These are phyloP conservation scores for Citrus glauca DNA, from an alignment of 345 rosid genomes.

Conservation along the genomic window DNA sequence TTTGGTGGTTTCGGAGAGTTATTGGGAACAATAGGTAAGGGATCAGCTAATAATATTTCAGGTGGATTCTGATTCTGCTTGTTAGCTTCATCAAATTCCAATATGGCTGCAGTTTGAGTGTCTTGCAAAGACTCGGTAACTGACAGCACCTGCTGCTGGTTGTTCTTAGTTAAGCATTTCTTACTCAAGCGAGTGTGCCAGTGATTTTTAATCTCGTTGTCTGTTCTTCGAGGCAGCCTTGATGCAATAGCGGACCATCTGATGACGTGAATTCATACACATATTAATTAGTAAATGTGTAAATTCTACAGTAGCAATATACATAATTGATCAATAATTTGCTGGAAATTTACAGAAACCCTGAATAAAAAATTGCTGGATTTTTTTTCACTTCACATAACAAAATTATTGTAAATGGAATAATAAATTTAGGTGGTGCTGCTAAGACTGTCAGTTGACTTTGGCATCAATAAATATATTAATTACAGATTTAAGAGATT, in stretches of 20 bases:
- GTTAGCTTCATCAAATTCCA: background rate
- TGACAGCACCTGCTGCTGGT: constrained; percentile 2
- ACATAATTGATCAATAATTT: too few relatives aligned
- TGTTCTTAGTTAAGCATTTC: constrained; percentile 6
- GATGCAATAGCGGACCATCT: constrained; percentile 59
- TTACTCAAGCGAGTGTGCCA: constrained; percentile 35
- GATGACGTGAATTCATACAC: background rate
- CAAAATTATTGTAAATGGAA: too few relatives aligned
- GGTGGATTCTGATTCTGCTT: background rate
- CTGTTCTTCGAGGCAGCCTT: constrained; percentile 32
- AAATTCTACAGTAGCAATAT: background rate
- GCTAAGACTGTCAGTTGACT: too few relatives aligned
- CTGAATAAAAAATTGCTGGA: too few relatives aligned
- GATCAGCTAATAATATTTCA: background rate
- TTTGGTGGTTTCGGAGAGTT: background rate
- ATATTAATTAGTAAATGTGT: background rate
- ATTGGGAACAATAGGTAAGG: background rate
- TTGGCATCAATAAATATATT: too few relatives aligned
- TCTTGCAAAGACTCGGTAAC: background rate
- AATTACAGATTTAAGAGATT: too few relatives aligned
- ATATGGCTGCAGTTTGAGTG: background rate
- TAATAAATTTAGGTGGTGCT: too few relatives aligned
- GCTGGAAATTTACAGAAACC: too few relatives aligned
- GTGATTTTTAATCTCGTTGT: constrained; percentile 17
- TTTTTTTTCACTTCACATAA: too few relatives aligned